phyloP scores from a whole-genome alignment of 345 rosid species.

The Clausena lansium region DNA sequence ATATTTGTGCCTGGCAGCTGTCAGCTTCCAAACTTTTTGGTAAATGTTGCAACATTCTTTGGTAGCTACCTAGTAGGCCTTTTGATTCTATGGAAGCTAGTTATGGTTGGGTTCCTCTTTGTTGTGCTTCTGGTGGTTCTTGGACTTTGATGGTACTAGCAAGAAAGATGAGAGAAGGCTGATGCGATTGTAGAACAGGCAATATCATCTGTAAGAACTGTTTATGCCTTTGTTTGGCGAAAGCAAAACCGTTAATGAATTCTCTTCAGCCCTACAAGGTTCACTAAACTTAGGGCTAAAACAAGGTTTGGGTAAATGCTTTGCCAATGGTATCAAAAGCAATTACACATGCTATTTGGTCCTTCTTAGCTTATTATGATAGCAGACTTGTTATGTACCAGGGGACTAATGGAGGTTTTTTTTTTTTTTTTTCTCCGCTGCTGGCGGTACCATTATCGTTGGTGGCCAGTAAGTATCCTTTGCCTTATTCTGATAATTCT shows the following conservation, averaged over 20 bases:
- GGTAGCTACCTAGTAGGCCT: slow-evolving; percentile 65
- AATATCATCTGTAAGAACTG: slow-evolving; percentile 74
- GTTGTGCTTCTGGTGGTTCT: slow-evolving; percentile 63
- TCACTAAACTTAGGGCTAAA: slow-evolving; percentile 57
- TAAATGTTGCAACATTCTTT: slow-evolving; percentile 51
- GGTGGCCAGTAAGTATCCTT: slow-evolving; percentile 63
- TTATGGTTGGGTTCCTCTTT: slow-evolving; percentile 72
- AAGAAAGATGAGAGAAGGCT: slow-evolving; percentile 61
- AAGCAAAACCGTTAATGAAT: slow-evolving; percentile 47
- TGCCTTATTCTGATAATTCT: not conserved
- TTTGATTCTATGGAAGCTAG: slow-evolving; percentile 66
- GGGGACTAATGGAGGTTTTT: slow-evolving; percentile 65
- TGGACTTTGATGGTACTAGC: slow-evolving; percentile 66
- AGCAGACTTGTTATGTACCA: slow-evolving; percentile 78
- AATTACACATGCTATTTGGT: slow-evolving; percentile 59
- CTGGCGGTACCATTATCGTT: slow-evolving; percentile 45
- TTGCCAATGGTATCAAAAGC: slow-evolving; percentile 69
- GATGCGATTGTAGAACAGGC: slow-evolving; percentile 75
- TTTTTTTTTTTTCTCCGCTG: no score
- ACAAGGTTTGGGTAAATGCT: slow-evolving; percentile 70
- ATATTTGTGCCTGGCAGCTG: slow-evolving; percentile 35
- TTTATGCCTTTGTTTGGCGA: slow-evolving; percentile 80
- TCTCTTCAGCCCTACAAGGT: slow-evolving; percentile 55
- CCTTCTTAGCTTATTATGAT: slow-evolving; percentile 64
- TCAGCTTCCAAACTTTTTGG: slow-evolving; percentile 78